Base-by-base conservation (phyloP, 176 grass and related monocot species). In the Juncus effusus region DNA sequence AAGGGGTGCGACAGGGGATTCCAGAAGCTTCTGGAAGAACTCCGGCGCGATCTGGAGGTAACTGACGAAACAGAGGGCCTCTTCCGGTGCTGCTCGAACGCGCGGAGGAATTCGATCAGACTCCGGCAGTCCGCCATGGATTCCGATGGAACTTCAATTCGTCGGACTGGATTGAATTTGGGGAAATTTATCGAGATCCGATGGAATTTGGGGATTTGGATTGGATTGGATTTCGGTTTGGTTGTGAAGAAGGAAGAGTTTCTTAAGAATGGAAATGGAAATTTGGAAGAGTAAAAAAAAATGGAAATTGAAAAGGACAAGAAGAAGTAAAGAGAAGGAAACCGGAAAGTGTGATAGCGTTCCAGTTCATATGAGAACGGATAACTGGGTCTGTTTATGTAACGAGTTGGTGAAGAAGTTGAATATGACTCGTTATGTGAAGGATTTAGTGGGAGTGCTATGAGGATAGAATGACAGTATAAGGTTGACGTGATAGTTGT, bases 91-190 rank as follows among this genome's bases (percentile, higher is more conserved):
- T 92, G 88, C 82, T 97, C 93, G 77, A 97, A 97, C 37, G 85
- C 85, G 40, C 93, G 82, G 39, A 90, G 87, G 83, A 97, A 97
- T 86, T 97, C 93, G 77, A 92, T 84, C 75, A 97, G 80, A 76
- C 93, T 97, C 74, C 93, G 84, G 80, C 93, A 97, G 67, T 97
- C 88, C 13, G 84, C 93, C 93, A 97, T 97, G 70, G 55, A 56
- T 14, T 16, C 2, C n/a, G 61, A 16, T 15, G 10, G 51, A 16
- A 38, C 45, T 5, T 10, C 39, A 67, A 67, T 58, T 71, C 38
- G 67, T 38, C 15, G 19, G 28, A 52, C 14, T 35, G 19, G 19
- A 28, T 1, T 28, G 19, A 28, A 47, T 47, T 47, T 47, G 44
- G 44, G 44, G 44, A 28, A 28, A 28, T 28, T 28, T 9, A 6